A percentile compares a stretch with the other conserved stretches of the same genome.
These are phyloP conservation scores for Phaseolus coccineus DNA, from an alignment of 331 rosid genomes.

Conservation along the genomic window DNA sequence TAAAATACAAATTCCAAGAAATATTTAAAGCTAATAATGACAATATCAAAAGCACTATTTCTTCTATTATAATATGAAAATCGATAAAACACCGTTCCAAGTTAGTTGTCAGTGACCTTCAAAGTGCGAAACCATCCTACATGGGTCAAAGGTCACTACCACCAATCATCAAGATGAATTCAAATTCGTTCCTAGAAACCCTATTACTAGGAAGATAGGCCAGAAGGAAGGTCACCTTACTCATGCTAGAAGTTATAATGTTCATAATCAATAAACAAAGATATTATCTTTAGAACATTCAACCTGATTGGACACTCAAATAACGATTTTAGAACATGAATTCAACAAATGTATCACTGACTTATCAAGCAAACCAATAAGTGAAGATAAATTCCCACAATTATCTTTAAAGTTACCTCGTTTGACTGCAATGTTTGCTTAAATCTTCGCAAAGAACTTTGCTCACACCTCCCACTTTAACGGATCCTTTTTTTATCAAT, in stretches of 20 bases:
- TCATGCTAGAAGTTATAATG: constrained; percentile 23
- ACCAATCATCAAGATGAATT: constrained; percentile 1
- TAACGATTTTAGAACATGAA: constrained; percentile 1
- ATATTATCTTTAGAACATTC: constrained; percentile 11
- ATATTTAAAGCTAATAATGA: neutral
- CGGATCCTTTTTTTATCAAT: constrained; percentile 82
- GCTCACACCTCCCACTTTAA: constrained; percentile 78
- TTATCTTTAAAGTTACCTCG: constrained; percentile 57
- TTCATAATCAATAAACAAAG: constrained; percentile 26
- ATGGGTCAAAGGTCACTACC: neutral
- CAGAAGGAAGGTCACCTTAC: constrained; percentile 29
- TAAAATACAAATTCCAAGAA: neutral
- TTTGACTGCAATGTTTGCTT: constrained; percentile 82
- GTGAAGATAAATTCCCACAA: constrained; percentile 23
- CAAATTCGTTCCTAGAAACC: constrained; percentile 21
- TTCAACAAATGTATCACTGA: constrained; percentile 1
- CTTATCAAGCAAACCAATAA: constrained; percentile 34
- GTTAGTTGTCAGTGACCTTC: neutral
- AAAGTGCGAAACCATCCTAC: constrained; percentile 14
- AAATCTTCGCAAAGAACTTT: constrained; percentile 89
- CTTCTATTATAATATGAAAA: neutral
- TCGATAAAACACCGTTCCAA: neutral
- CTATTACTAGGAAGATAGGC: constrained; percentile 13
- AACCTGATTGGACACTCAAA: constrained; percentile 27
- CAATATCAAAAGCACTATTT: neutral